Percentiles rank a stretch among this genome's conserved stretches.
These are phyloP conservation scores for Candolleomyces aberdarensis DNA, from an alignment of 768 basidiomycete species.

Conservation along the genomic window DNA sequence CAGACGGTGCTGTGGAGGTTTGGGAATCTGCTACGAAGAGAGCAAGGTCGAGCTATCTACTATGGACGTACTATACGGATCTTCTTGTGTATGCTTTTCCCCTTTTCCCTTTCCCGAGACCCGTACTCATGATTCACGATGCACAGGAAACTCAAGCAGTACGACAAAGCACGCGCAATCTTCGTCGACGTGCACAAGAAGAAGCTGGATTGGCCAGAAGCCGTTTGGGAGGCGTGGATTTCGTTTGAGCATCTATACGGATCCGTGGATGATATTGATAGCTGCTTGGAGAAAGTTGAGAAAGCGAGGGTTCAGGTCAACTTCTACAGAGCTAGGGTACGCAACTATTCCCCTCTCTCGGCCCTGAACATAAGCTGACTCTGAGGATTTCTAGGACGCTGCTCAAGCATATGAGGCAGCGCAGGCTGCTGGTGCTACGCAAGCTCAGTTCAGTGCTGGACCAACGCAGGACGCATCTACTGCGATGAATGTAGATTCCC, in stretches of 20 bases:
- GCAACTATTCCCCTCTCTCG: slow-evolving; percentile 9
- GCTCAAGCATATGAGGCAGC: slow-evolving; percentile 39
- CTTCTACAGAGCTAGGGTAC: slow-evolving; percentile 59
- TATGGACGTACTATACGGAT: slow-evolving; percentile 76
- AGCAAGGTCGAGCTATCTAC: slow-evolving; percentile 68
- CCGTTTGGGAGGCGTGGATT: slow-evolving; percentile 87
- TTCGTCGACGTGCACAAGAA: slow-evolving; percentile 68
- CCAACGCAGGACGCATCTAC: background rate
- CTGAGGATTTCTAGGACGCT: slow-evolving; percentile 66
- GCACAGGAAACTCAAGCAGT: slow-evolving; percentile 47
- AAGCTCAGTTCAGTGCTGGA: slow-evolving; percentile 32
- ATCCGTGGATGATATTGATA: slow-evolving; percentile 60
- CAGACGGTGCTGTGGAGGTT: slow-evolving; percentile 54
- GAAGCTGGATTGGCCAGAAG: slow-evolving; percentile 93
- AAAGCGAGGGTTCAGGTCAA: slow-evolving; percentile 64
- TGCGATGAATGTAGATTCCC: slow-evolving; percentile 27
- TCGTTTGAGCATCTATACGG: slow-evolving; percentile 88
- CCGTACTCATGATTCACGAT: background rate
- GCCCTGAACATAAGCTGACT: background rate
- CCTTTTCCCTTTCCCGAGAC: background rate
- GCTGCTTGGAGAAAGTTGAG: slow-evolving; percentile 60
- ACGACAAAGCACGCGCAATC: slow-evolving; percentile 59
- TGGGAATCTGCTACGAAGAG: slow-evolving; percentile 68
- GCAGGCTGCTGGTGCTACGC: slow-evolving; percentile 41
- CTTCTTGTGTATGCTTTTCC: slow-evolving; percentile 57